Evolutionary conservation across 257 asterid genomes (phyloP).

Genomic region (Solanum bulbocastanum): DNA sequence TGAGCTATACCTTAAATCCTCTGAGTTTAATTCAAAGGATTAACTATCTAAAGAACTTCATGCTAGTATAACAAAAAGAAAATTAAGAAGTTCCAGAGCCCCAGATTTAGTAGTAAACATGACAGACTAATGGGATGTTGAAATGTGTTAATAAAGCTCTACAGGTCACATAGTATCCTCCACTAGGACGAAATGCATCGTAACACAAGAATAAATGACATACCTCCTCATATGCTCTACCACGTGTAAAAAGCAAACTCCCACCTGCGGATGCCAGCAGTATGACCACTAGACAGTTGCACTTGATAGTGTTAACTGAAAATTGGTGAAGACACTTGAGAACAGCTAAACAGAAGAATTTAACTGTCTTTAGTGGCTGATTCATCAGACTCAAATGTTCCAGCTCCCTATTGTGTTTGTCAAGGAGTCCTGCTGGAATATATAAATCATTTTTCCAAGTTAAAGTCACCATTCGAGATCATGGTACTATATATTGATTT

Average conservation of each 20-base stretch:
- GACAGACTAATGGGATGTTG: background rate
- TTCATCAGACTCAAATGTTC: constrained; percentile 41
- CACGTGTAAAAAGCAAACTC: constrained; percentile 23
- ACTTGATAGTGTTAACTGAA: constrained; percentile 30
- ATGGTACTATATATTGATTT: background rate
- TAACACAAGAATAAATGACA: background rate
- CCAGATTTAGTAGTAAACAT: background rate
- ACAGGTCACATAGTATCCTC: background rate
- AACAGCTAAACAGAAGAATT: constrained; percentile 42
- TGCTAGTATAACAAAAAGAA: background rate
- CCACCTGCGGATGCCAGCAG: constrained; percentile 29
- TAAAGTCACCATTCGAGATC: background rate
- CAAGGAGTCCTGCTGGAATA: constrained; percentile 34
- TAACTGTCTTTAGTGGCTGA: constrained; percentile 56
- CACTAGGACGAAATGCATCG: background rate
- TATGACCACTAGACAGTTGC: constrained; percentile 36
- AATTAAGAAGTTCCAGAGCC: background rate
- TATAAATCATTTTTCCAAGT: background rate
- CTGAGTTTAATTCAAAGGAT: background rate
- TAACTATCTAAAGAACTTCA: background rate
- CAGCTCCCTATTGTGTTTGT: constrained; percentile 47
- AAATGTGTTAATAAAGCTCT: background rate
- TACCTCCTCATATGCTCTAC: constrained; percentile 62
- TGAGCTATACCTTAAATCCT: background rate
- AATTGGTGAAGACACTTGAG: constrained; percentile 31